phyloP scores from a whole-genome alignment of 768 basidiomycete genomes.

The Xanthoconium stramineum region DNA sequence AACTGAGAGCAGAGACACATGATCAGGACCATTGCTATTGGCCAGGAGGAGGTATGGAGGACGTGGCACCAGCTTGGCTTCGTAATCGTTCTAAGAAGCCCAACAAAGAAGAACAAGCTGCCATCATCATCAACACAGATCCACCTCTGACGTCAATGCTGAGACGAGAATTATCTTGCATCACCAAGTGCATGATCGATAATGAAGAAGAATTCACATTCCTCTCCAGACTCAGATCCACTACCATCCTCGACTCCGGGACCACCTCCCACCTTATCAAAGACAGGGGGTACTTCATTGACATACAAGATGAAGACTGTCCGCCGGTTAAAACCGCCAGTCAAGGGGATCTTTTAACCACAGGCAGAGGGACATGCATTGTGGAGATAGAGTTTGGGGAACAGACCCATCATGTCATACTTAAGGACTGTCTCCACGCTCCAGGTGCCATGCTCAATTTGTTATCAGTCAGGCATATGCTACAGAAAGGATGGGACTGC shows the following conservation, averaged over 20 bases:
- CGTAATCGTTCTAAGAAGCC: no score
- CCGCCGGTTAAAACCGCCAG: not conserved
- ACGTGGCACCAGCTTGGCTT: no score
- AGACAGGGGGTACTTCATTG: not conserved
- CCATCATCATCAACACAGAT: not conserved
- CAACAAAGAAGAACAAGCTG: not conserved
- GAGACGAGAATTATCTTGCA: not conserved
- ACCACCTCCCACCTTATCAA: not conserved
- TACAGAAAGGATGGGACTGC: not conserved
- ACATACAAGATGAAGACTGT: not conserved
- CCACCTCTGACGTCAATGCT: no score
- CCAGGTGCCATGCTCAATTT: not conserved
- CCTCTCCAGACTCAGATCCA: no score
- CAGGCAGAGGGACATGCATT: not conserved
- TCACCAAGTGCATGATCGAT: no score
- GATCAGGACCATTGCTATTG: not conserved
- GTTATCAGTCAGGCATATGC: not conserved
- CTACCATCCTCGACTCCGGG: not conserved
- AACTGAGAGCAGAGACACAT: not conserved
- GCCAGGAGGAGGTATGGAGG: not conserved
- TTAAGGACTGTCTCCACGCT: not conserved
- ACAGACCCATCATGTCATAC: not conserved
- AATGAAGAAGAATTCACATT: no score
- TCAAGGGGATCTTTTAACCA: rapidly evolving
- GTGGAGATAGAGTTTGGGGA: not conserved